These are phyloP conservation scores for Cladobotryum protrusum DNA, from an alignment of 2,329 filamentous ascomycete genomes.

Conservation along the genomic window DNA sequence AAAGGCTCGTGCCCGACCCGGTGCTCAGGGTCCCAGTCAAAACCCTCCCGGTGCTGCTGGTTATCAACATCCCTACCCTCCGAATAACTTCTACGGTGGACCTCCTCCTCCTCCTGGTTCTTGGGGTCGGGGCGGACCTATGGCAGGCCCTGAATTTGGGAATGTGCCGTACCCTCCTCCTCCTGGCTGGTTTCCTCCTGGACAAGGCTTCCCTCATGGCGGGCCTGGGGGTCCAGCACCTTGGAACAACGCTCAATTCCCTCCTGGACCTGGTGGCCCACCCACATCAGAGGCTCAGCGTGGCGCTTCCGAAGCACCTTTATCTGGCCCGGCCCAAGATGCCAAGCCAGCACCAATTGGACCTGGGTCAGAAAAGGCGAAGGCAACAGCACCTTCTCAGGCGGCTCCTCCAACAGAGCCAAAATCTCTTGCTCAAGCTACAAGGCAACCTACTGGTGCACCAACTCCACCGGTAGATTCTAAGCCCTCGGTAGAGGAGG, in stretches of 20 bases:
- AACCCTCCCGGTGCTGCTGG: constrained; percentile 29
- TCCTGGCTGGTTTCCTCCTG: constrained; percentile 72
- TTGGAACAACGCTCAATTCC: constrained; percentile 55
- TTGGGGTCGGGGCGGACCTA: constrained; percentile 53
- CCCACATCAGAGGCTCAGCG: constrained; percentile 50
- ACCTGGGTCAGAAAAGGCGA: constrained; percentile 43
- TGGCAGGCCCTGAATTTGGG: constrained; percentile 53
- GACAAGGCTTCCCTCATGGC: constrained; percentile 64
- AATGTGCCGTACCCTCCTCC: constrained; percentile 74
- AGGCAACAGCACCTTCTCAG: constrained; percentile 39
- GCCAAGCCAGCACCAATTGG: constrained; percentile 23
- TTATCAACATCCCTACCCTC: constrained; percentile 41
- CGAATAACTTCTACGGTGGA: constrained; percentile 42
- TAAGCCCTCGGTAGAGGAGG: constrained; percentile 51
- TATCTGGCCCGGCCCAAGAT: constrained; percentile 6
- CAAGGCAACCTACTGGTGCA: constrained; percentile 41
- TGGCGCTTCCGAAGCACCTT: constrained; percentile 38
- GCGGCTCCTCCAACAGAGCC: constrained; percentile 44
- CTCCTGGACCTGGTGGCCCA: constrained; percentile 48
- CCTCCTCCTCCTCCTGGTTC: constrained; percentile 41
- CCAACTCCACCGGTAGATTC: constrained; percentile 62
- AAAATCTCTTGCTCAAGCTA: constrained; percentile 44
- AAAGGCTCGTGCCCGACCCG: constrained; percentile 37
- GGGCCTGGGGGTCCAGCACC: constrained; percentile 52
- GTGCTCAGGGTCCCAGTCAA: constrained; percentile 26